Conservation (phyloP, 352 stramenopile genomes). For the Pythium sp. region DNA sequence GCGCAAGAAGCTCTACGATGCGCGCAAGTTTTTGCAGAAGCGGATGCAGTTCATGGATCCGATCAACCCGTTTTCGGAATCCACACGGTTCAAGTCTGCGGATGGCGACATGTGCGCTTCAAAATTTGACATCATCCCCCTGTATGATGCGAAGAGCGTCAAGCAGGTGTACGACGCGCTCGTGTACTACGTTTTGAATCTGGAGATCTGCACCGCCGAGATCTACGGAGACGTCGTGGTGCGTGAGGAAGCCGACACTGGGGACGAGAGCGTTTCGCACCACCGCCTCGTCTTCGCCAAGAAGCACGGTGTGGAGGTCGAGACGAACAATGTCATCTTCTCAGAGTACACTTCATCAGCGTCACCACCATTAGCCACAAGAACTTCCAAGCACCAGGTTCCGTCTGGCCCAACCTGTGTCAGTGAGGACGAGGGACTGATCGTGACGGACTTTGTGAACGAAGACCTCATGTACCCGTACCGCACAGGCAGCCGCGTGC, state of each 20-base stretch:
- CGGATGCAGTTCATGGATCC: not conserved
- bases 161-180: conserved; percentile 10
- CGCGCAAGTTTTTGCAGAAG: not conserved
- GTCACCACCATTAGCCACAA: not conserved
- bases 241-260: conserved; percentile 1
- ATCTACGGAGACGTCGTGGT: not conserved
- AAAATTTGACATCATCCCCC: not conserved
- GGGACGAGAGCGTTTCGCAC: not conserved
- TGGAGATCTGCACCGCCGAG: conserved; percentile 1
- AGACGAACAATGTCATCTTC: conserved; percentile 9
- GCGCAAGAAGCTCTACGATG: conserved; percentile 3
- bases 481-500: not conserved
- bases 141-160: conserved; percentile 4
- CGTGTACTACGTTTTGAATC: not conserved
- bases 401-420: not conserved
- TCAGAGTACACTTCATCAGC: not conserved
- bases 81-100: not conserved
- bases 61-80: not conserved
- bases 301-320: not conserved
- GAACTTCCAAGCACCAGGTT: not conserved
- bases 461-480: conserved; percentile 4
- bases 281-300: conserved; percentile 1
- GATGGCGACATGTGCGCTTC: not conserved
- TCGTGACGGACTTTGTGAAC: conserved; percentile 6
- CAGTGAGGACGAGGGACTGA: not conserved